Evolutionary conservation across 129 eudicot species (phyloP), one percentile per base, ranked within the genome.

Genomic region (Artemisia annua): DNA sequence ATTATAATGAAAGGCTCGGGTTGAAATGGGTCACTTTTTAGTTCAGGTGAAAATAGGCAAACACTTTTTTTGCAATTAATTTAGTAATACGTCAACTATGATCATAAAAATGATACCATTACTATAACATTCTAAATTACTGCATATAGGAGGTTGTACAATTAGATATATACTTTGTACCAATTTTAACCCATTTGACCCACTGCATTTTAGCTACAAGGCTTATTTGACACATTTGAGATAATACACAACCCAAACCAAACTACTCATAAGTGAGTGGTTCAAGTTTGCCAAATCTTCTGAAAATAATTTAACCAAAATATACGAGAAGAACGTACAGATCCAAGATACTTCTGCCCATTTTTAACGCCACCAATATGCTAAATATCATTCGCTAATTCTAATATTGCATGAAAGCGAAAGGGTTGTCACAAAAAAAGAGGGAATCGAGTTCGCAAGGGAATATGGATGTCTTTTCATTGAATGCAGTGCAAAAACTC

Each of bases 381-480:
- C 51, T 15, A 26, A 43, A 35, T 52, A 12, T 74, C 7, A 30
- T 30, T n/a, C 50, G 12, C 9, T 63, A 26, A 8, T 52, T 66
- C 54, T 15, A 3, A n/a, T 66, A 63, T 53, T 72, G 55, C 81
- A 92, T 96, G 96, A 89, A 73, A 85, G 88, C 30, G 97, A 92
- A 15, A 87, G 97, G 67, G 96, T 87, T 70, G 97, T 92, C 22
- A 83, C 91, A 16, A 92, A 89, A 70, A 92, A 85, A 54, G 97
- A 92, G 78, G 97, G 97, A 55, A 80, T 89, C 8, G 89, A 92
- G 71, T 87, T 92, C 76, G 97, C 97, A 0, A 87, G 91, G 86
- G 94, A 92, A 74, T 85, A 85, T 60, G 97, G 97, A 46, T 92
- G 97, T 68, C 91, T 92, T 20, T 92, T 89, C 81, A 89, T 89